Percentiles rank a stretch among this genome's conserved stretches.
These are phyloP conservation scores for Asclepias syriaca DNA, from an alignment of 257 asterid species.

Conservation along the genomic window DNA sequence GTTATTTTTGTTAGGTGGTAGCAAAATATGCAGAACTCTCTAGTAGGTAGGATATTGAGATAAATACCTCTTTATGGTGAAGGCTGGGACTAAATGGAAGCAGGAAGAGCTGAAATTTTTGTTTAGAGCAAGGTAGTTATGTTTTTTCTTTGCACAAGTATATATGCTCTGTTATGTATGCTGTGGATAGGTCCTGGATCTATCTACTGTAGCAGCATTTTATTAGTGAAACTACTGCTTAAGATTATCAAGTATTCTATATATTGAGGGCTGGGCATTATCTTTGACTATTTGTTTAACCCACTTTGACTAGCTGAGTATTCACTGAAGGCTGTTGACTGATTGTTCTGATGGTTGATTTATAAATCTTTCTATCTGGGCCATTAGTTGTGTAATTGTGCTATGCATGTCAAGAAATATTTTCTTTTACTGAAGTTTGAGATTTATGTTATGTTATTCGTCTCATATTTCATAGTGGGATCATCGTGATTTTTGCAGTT, in stretches of 20 bases:
- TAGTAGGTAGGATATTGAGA: background rate
- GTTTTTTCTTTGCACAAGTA: background rate
- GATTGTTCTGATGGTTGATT: background rate
- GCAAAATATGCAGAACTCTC: background rate
- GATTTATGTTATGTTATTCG: background rate
- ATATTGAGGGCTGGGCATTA: background rate
- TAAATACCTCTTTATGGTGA: background rate
- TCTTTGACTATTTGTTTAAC: background rate
- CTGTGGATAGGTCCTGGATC: background rate
- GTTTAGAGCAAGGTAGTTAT: background rate
- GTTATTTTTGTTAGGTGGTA: background rate
- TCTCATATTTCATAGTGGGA: background rate
- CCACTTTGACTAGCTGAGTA: background rate
- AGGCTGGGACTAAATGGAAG: background rate
- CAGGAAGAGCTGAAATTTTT: background rate
- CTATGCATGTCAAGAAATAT: background rate
- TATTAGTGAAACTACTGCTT: background rate
- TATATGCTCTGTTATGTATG: background rate
- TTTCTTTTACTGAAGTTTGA: background rate
- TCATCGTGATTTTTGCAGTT: slow-evolving; percentile 35
- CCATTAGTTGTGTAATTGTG: background rate
- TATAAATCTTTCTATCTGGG: background rate
- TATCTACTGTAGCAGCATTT: background rate
- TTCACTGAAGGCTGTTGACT: background rate
- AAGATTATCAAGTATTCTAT: background rate